These are phyloP conservation scores for Xylaria cubensis DNA, from an alignment of 495 filamentous ascomycete species.

Conservation along the genomic window DNA sequence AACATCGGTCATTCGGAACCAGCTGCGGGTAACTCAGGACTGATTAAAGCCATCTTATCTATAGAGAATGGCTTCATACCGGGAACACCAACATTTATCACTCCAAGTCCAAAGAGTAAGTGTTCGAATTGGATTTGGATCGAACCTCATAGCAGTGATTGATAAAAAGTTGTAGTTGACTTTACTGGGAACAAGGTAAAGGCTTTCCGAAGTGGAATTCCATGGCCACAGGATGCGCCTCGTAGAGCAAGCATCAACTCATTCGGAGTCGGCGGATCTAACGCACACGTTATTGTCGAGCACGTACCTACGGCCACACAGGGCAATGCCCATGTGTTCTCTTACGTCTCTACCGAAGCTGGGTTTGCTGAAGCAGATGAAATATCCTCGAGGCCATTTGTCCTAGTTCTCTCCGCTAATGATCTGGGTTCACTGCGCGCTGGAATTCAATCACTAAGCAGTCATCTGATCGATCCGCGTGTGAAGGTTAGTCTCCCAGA, in stretches of 20 bases:
- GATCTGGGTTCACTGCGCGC: conserved; percentile 23
- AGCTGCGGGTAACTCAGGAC: conserved; percentile 51
- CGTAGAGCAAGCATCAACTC: too few species aligned
- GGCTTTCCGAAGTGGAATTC: too few species aligned
- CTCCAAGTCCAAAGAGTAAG: background rate
- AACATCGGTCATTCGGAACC: conserved; percentile 60
- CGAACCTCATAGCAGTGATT: background rate
- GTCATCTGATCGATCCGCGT: conserved; percentile 10
- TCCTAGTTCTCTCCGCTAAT: conserved; percentile 14
- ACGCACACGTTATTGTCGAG: too few species aligned
- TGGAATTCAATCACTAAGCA: background rate
- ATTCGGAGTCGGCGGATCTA: too few species aligned
- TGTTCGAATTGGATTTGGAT: background rate
- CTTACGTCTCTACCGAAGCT: background rate
- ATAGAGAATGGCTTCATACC: conserved; percentile 52
- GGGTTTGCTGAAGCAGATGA: background rate
- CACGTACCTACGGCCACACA: too few species aligned
- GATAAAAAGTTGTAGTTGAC: too few species aligned
- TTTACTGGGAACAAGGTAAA: too few species aligned
- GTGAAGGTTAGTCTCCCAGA: conserved; percentile 22
- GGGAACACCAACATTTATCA: background rate
- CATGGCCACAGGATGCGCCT: too few species aligned
- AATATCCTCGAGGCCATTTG: background rate
- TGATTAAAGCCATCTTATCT: conserved; percentile 57
- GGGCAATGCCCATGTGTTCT: background rate